Evolutionary conservation across 2,329 filamentous ascomycete genomes (phyloP).

Genomic region (Thielaviopsis ethacetica): DNA sequence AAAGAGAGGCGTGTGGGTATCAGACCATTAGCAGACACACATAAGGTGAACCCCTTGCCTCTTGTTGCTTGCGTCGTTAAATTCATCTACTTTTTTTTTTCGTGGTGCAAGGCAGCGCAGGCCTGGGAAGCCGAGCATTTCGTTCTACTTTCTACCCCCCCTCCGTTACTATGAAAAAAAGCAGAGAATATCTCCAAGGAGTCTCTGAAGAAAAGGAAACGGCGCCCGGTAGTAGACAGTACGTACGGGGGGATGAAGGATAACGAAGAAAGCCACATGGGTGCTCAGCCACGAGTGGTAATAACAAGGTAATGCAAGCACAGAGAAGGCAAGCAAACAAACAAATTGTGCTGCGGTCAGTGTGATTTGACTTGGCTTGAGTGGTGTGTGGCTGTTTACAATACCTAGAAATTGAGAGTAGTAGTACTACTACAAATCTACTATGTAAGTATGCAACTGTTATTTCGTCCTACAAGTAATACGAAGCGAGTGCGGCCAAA

Average conservation of each 20-base stretch:
- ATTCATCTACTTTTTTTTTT: too few species aligned
- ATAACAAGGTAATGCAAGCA: background rate
- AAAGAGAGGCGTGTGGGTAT: background rate
- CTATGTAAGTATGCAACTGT: background rate
- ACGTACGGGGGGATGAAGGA: background rate
- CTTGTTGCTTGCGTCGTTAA: background rate
- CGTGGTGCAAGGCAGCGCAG: too few species aligned
- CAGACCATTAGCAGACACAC: background rate
- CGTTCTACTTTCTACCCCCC: too few species aligned
- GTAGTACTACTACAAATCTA: too few species aligned
- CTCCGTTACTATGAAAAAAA: too few species aligned
- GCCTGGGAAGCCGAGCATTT: too few species aligned
- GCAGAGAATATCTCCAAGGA: too few species aligned
- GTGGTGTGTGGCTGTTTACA: background rate
- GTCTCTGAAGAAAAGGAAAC: too few species aligned
- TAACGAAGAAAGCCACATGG: too few species aligned
- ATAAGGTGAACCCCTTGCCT: background rate
- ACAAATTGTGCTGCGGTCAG: background rate
- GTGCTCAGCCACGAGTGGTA: background rate
- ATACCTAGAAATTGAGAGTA: background rate
- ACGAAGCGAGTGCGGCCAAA: background rate
- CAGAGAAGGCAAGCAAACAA: background rate
- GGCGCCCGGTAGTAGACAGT: background rate
- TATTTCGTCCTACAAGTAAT: background rate
- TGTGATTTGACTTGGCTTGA: background rate